Conservation (phyloP, 352 stramenopile species). For the Phytophthora podocarpi region DNA sequence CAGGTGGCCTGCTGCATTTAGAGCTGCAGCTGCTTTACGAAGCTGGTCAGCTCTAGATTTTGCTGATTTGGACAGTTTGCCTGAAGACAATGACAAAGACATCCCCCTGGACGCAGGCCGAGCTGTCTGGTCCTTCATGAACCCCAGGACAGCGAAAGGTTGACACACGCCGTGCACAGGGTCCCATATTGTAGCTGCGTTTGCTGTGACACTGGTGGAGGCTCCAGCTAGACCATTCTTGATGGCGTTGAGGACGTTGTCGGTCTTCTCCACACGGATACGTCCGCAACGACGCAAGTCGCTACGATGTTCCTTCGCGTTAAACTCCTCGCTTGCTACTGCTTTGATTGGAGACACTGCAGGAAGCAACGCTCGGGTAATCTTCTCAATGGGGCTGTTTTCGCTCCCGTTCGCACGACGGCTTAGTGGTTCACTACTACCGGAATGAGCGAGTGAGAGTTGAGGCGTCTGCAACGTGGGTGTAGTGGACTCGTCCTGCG, state of each 20-base stretch:
- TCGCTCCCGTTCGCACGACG: conserved; percentile 6
- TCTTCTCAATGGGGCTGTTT: conserved; percentile 4
- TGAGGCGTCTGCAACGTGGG: background rate
- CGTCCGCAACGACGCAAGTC: conserved; percentile 34
- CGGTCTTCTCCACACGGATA: conserved; percentile 39
- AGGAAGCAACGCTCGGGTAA: conserved; percentile 5
- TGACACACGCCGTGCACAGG: conserved; percentile 77
- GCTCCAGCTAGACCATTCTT: conserved; percentile 18
- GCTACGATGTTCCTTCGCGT: conserved; percentile 15
- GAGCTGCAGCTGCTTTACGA: conserved; percentile 19
- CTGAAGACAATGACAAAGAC: conserved; percentile 15
- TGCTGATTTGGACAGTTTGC: conserved; percentile 20
- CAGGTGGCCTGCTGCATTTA: background rate
- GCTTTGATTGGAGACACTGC: conserved; percentile 22
- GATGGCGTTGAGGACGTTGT: conserved; percentile 23
- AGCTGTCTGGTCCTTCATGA: conserved; percentile 45
- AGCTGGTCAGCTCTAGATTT: conserved; percentile 34
- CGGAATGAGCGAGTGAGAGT: background rate
- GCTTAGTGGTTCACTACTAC: conserved; percentile 11
- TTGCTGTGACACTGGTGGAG: background rate
- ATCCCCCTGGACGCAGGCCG: conserved; percentile 13
- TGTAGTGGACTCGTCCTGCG: conserved; percentile 11
- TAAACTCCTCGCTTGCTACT: background rate
- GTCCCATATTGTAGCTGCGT: conserved; percentile 60
- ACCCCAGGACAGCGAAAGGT: conserved; percentile 73